phyloP scores from a whole-genome alignment of 352 stramenopile genomes.

The Globisporangium takayamanum region DNA sequence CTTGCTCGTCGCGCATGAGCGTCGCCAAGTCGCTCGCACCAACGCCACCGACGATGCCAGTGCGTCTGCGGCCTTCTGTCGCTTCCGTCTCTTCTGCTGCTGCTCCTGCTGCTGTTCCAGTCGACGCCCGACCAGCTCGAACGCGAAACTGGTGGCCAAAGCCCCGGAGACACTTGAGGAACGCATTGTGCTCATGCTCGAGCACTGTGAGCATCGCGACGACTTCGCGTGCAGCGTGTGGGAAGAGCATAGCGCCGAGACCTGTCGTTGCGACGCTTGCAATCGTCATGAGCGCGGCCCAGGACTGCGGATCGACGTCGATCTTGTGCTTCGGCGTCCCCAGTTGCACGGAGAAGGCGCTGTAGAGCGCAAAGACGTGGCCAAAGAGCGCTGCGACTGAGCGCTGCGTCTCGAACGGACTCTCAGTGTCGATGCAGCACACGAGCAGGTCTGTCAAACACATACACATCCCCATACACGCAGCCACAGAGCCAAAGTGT shows the following conservation, averaged over 20 bases:
- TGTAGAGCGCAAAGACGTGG: constrained; percentile 55
- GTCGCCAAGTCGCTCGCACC: background rate
- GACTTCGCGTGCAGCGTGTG: constrained; percentile 26
- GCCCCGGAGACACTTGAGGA: constrained; percentile 52
- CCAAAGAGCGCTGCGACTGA: constrained; percentile 26
- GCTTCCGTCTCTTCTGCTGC: background rate
- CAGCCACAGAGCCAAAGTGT: background rate
- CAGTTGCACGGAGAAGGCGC: constrained; percentile 54
- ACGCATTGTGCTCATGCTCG: constrained; percentile 46
- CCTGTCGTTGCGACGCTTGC: constrained; percentile 22
- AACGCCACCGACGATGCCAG: too few relatives aligned
- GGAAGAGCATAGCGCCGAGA: constrained; percentile 16
- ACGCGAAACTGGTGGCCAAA: constrained; percentile 19
- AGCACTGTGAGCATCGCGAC: constrained; percentile 43
- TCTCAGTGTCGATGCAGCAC: constrained; percentile 22
- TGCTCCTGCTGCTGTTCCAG: background rate
- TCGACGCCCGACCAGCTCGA: background rate
- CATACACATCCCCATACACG: background rate
- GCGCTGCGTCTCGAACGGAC: constrained; percentile 15
- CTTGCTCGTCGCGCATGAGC: constrained; percentile 8
- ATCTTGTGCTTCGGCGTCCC: constrained; percentile 58
- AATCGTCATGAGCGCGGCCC: constrained; percentile 35
- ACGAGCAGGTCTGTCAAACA: constrained; percentile 32
- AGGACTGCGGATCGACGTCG: constrained; percentile 36
- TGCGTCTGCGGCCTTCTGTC: background rate